Conservation (phyloP, 2,329 filamentous ascomycete genomes). For the Didymosphaeria variabile region DNA sequence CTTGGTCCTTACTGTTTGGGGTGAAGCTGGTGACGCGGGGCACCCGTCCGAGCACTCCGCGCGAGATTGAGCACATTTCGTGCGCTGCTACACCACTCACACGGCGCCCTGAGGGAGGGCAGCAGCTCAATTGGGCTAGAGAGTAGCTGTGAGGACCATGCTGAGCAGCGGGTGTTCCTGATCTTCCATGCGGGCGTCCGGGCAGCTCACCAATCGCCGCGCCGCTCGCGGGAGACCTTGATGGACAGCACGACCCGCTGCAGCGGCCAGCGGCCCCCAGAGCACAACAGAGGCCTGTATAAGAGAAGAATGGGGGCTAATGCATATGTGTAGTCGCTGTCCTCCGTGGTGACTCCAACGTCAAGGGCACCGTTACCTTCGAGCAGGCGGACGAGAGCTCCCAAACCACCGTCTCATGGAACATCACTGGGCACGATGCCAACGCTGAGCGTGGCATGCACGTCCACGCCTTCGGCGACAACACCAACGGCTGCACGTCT, state of each 20-base stretch:
- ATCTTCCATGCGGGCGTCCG: not conserved
- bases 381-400: slow-evolving; percentile 86
- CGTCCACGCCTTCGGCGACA: slow-evolving; percentile 98
- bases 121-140: slow-evolving; percentile 32
- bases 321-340: slow-evolving; percentile 75
- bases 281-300: not conserved
- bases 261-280: not conserved
- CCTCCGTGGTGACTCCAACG: slow-evolving; percentile 96
- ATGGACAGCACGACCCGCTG: slow-evolving; percentile 31
- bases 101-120: not conserved
- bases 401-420: slow-evolving; percentile 88
- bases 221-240: slow-evolving; percentile 33
- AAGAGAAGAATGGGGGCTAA: slow-evolving; percentile 11
- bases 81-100: slow-evolving; percentile 19
- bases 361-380: slow-evolving; percentile 93
- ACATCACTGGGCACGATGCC: slow-evolving; percentile 90
- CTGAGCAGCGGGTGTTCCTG: slow-evolving; percentile 23
- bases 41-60: slow-evolving; percentile 45
- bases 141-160: slow-evolving; percentile 33
- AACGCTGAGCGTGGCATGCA: slow-evolving; percentile 98
- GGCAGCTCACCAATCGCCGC: slow-evolving; percentile 33
- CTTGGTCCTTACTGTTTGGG: slow-evolving; percentile 29
- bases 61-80: slow-evolving; percentile 70
- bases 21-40: slow-evolving; percentile 42
- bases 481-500: slow-evolving; percentile 99